These are phyloP conservation scores for Jimgerdemannia flammicorona DNA, from an alignment of 192 early-diverging fungal species.

Conservation along the genomic window DNA sequence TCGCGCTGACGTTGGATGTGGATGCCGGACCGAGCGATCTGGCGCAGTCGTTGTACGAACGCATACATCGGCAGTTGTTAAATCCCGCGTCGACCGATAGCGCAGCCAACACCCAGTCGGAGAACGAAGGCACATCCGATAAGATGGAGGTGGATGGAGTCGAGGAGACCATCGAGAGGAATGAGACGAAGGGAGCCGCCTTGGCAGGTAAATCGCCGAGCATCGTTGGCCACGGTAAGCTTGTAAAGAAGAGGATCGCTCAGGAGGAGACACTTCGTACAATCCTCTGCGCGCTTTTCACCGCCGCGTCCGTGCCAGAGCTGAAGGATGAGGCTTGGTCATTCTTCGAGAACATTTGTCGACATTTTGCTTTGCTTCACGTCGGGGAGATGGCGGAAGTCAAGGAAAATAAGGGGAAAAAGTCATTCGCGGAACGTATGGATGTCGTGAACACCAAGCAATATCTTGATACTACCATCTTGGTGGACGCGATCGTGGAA, in stretches of 20 bases:
- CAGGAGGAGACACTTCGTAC: constrained; percentile 63
- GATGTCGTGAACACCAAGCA: constrained; percentile 44
- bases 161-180: constrained; percentile 21
- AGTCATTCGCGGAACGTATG: constrained; percentile 40
- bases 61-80: constrained; percentile 29
- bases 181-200: neutral
- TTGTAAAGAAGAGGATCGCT: constrained; percentile 45
- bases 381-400: constrained; percentile 63
- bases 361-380: constrained; percentile 74
- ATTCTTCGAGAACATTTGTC: constrained; percentile 60
- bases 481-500: constrained; percentile 77
- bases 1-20: constrained; percentile 64
- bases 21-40: constrained; percentile 48
- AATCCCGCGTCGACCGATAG: constrained; percentile 4
- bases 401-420: constrained; percentile 35
- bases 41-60: constrained; percentile 35
- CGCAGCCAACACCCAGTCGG: constrained; percentile 1
- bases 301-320: constrained; percentile 53
- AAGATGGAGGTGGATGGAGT: constrained; percentile 37
- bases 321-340: constrained; percentile 59
- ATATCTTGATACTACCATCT: constrained; percentile 57
- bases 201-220: neutral
- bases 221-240: neutral
- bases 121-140: constrained; percentile 22
- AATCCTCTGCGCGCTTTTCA: constrained; percentile 62